These are phyloP conservation scores for Cryptococcus jaspeensis DNA, from an alignment of 1,284 basidiomycete species.

Conservation along the genomic window DNA sequence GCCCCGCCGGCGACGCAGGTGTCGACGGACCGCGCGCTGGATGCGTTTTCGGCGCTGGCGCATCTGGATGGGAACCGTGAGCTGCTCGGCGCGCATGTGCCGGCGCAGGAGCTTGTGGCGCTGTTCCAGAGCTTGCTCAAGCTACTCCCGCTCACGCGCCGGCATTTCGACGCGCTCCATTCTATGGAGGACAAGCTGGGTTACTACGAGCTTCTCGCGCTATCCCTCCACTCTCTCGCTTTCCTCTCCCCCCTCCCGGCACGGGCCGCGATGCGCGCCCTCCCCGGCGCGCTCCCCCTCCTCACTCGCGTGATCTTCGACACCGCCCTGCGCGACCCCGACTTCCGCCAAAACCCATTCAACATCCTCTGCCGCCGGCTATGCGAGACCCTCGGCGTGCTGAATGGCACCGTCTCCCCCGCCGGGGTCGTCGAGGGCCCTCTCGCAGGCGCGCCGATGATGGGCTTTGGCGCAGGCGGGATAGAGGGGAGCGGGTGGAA, in stretches of 20 bases:
- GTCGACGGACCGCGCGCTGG: conserved; percentile 61
- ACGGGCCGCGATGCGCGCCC: conserved; percentile 66
- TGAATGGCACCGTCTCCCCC: conserved; percentile 62
- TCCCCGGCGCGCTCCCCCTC: conserved; percentile 49
- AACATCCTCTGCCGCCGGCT: conserved; percentile 68
- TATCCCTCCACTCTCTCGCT: conserved; percentile 80
- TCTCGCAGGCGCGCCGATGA: conserved; percentile 54
- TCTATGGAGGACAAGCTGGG: conserved; percentile 67
- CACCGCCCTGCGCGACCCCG: conserved; percentile 49
- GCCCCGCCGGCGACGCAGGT: conserved; percentile 26
- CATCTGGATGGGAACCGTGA: conserved; percentile 78
- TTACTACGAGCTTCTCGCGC: conserved; percentile 73
- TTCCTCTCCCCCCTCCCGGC: conserved; percentile 75
- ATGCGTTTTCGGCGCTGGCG: conserved; percentile 74
- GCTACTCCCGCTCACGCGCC: conserved; percentile 73
- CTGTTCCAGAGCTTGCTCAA: conserved; percentile 71
- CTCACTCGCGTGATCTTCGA: conserved; percentile 52
- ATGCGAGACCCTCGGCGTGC: conserved; percentile 76
- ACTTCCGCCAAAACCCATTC: conserved; percentile 59
- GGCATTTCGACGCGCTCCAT: conserved; percentile 65
- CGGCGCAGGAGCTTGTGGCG: conserved; percentile 60
- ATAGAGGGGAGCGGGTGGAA: conserved; percentile 72
- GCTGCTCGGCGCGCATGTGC: conserved; percentile 62
- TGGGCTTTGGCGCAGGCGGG: conserved; percentile 56
- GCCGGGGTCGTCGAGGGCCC: conserved; percentile 44